phyloP scores from a whole-genome alignment of 345 rosid species.

The Leavenworthia alabamica region DNA sequence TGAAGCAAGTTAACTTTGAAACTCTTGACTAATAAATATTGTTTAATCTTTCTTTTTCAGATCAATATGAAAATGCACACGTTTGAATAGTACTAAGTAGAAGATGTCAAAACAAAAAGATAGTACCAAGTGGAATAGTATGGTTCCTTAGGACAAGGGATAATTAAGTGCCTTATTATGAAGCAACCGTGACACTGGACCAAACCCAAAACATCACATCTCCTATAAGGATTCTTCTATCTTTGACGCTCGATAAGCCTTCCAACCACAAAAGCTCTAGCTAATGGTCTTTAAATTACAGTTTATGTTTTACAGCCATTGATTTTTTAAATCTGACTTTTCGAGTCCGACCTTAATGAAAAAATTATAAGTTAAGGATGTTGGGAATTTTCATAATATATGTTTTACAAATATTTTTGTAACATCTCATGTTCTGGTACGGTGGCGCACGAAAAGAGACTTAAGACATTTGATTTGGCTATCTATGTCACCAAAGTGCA shows the following conservation, averaged over 20 bases:
- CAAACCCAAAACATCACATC: conserved; percentile 47
- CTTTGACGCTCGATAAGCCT: neutral
- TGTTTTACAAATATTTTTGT: too few relatives aligned
- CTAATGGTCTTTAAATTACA: conserved; percentile 20
- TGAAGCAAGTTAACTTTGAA: neutral
- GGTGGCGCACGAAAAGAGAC: too few relatives aligned
- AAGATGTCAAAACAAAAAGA: neutral
- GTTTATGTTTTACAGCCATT: conserved; percentile 8
- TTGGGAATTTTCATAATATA: too few relatives aligned
- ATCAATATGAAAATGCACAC: neutral
- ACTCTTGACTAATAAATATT: neutral
- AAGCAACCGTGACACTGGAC: conserved; percentile 61
- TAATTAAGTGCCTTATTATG: conserved; percentile 32
- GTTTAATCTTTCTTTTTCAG: neutral
- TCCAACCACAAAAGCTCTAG: conserved; percentile 18
- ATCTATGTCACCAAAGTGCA: too few relatives aligned
- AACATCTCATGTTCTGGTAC: too few relatives aligned
- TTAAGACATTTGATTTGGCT: too few relatives aligned
- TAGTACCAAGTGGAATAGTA: conserved; percentile 20
- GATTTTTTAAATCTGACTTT: neutral
- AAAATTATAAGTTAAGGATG: neutral
- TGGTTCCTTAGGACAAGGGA: conserved; percentile 19
- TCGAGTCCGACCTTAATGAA: conserved; percentile 12
- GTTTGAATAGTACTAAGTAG: neutral
- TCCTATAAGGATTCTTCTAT: conserved; percentile 30